These are phyloP conservation scores for Geotrichum cucujoidarum DNA, from an alignment of 1,139 yeast genomes.

Conservation along the genomic window DNA sequence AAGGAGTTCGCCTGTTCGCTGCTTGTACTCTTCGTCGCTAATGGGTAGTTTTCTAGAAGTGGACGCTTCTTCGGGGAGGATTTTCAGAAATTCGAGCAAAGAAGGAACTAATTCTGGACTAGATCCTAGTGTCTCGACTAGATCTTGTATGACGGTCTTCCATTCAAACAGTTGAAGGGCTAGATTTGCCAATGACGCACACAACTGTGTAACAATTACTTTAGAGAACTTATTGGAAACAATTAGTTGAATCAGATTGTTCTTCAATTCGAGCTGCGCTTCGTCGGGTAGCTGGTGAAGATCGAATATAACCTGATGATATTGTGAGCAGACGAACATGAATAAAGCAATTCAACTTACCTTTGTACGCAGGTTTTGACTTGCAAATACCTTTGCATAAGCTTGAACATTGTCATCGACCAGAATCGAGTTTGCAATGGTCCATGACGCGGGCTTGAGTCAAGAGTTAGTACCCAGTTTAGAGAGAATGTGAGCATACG, in stretches of 20 bases:
- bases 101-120: constrained; percentile 38
- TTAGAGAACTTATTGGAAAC: constrained; percentile 35
- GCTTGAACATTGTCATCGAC: constrained; percentile 23
- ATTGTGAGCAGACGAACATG: neutral
- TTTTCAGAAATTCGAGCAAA: constrained; percentile 70
- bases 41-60: constrained; percentile 73
- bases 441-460: constrained; percentile 41
- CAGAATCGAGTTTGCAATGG: constrained; percentile 35
- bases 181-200: constrained; percentile 74
- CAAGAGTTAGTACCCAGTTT: neutral
- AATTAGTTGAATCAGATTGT: constrained; percentile 56
- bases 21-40: constrained; percentile 72
- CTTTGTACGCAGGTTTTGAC: constrained; percentile 85
- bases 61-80: constrained; percentile 84
- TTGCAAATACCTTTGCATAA: constrained; percentile 68
- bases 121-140: constrained; percentile 48
- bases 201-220: constrained; percentile 70
- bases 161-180: constrained; percentile 73
- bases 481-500: constrained; percentile 22
- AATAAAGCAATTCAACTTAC: constrained; percentile 20
- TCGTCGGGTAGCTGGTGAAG: constrained; percentile 64
- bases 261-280: constrained; percentile 52
- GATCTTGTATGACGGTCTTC: constrained; percentile 66
- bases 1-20: constrained; percentile 59
- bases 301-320: constrained; percentile 62